These are phyloP conservation scores for Lycium ferocissimum DNA, from an alignment of 257 asterid species.

Conservation along the genomic window DNA sequence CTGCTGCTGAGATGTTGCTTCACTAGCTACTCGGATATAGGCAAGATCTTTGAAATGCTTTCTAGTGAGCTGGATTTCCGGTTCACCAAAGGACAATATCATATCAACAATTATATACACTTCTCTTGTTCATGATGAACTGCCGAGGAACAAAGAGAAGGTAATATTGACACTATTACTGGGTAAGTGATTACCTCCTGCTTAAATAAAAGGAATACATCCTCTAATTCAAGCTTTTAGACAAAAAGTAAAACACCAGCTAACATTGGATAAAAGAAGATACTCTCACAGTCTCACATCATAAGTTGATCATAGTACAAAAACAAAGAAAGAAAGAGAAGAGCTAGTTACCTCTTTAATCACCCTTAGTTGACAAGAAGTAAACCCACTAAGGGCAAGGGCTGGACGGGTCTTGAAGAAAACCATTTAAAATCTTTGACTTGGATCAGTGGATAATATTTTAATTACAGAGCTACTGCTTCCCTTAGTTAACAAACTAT, in stretches of 20 bases:
- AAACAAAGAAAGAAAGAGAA: constrained; percentile 24
- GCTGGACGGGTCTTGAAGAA: constrained; percentile 91
- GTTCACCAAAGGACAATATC: constrained; percentile 22
- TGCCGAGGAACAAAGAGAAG: background rate
- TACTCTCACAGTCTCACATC: background rate
- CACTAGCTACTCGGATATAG: constrained; percentile 59
- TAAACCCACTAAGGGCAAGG: constrained; percentile 68
- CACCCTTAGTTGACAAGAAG: constrained; percentile 74
- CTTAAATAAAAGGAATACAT: constrained; percentile 22
- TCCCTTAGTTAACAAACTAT: constrained; percentile 53
- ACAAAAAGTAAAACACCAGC: background rate
- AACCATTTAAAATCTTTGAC: constrained; percentile 63
- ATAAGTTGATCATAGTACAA: background rate
- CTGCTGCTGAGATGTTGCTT: constrained; percentile 56
- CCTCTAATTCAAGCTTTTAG: background rate
- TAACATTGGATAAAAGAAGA: background rate
- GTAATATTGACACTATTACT: background rate
- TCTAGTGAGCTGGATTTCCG: constrained; percentile 57
- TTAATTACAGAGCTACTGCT: constrained; percentile 48
- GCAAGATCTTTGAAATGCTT: constrained; percentile 80
- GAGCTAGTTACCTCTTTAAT: constrained; percentile 66
- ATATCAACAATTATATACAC: background rate
- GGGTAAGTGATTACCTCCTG: background rate
- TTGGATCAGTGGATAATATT: constrained; percentile 43
- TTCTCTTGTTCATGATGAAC: background rate